These are phyloP conservation scores for Mucor sp. DNA, from an alignment of 371 early-diverging fungal genomes.

Conservation along the genomic window DNA sequence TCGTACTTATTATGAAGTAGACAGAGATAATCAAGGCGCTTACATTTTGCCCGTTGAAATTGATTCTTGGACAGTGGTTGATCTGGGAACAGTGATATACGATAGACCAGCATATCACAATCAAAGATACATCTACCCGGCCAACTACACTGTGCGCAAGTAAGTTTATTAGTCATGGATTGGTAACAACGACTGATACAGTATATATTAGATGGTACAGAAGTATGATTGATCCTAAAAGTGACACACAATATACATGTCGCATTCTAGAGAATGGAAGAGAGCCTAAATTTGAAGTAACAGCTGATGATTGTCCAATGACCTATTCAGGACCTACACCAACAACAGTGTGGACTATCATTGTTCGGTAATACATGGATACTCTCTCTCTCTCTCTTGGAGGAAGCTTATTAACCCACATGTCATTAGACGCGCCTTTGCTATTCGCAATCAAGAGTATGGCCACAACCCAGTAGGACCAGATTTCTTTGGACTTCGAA, in stretches of 20 bases:
- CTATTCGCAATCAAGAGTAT: constrained; percentile 78
- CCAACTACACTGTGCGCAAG: constrained; percentile 77
- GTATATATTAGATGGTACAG: constrained; percentile 58
- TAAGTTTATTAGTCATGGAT: constrained; percentile 23
- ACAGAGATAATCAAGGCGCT: constrained; percentile 69
- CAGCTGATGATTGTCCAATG: constrained; percentile 52
- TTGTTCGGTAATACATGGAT: constrained; percentile 37
- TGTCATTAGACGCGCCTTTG: constrained; percentile 45
- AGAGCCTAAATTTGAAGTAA: constrained; percentile 66
- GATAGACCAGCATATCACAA: constrained; percentile 87
- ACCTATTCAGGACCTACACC: constrained; percentile 55
- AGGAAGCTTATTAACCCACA: constrained; percentile 1
- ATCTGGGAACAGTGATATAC: constrained; percentile 76
- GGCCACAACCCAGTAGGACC: constrained; percentile 89
- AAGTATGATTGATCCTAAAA: constrained; percentile 78
- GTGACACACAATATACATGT: constrained; percentile 75
- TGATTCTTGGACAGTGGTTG: constrained; percentile 79
- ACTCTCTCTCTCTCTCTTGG: not conserved
- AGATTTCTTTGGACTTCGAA: constrained; percentile 90
- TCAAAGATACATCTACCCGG: constrained; percentile 92
- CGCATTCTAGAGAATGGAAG: constrained; percentile 83
- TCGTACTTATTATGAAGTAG: constrained; percentile 56
- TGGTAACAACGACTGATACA: not conserved
- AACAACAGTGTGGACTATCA: constrained; percentile 57
- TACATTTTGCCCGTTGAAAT: constrained; percentile 80